Evolutionary conservation across 345 rosid genomes (phyloP), one percentile per base, ranked within the genome.

Genomic region (Citrus trifoliata): DNA sequence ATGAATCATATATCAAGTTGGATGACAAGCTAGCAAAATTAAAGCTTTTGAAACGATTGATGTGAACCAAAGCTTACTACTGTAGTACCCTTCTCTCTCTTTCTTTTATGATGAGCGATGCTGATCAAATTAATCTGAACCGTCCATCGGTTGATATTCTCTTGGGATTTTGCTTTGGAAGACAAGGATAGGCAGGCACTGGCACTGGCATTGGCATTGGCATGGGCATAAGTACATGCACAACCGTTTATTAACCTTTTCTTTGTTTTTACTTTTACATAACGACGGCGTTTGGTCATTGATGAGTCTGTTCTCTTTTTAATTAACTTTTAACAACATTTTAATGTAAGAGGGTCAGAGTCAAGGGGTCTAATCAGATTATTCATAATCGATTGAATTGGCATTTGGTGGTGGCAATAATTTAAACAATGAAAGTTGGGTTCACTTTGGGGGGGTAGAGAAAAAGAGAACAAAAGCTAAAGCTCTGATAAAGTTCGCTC

Each of bases 81-180:
- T 21, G 30, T 63, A 46, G 13, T 4, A 40, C 42, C 33, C 19
- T 58, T 28, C 78, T 56, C 25, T 40, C 7, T 42, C 58, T 61
- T 21, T 32, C 63, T 25, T 25, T 60, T 25, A 21, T 28, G 12
- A 30, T 25, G 12, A 59, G 70, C 24, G 76, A 51, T 53, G 79
- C 72, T 28, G 19, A 67, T 76, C 61, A 32, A 67, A 76, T 53
- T 53, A 18, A 53, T 78, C 55, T 71, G 65, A 33, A 48, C 71
- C 71, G 51, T 71, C 76, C 81, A 48, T 78, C 16, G 35, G 10
- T 28, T 63, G 30, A 46, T 78, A 62, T 78, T 78, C 81, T 14
- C 76, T 78, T 33, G 51, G 51, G 53, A 78, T 71, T 40, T 28
- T 32, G 42, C 30, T n/a, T 48, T 46, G 48, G 62, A 53, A 53